Evolutionary conservation across 2,329 filamentous ascomycete species (phyloP).

Genomic region (Fusarium nygamai): DNA sequence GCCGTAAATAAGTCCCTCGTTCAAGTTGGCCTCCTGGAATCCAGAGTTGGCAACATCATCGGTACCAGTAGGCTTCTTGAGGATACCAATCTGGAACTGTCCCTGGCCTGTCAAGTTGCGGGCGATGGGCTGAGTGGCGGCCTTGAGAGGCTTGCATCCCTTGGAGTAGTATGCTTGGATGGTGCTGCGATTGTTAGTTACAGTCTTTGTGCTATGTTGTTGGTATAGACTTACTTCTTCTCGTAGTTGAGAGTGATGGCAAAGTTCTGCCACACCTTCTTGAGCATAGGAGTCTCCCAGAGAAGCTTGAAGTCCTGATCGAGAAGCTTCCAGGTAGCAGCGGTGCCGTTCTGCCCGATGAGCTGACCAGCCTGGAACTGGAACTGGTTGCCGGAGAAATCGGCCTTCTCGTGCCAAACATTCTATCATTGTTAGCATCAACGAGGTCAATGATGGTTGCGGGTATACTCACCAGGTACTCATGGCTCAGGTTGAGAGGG

Average conservation of each 20-base stretch:
- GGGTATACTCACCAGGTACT: conserved; percentile 60
- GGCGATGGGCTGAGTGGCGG: conserved; percentile 60
- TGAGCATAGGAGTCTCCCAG: conserved; percentile 61
- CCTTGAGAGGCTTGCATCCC: conserved; percentile 55
- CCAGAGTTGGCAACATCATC: conserved; percentile 59
- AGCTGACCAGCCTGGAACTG: conserved; percentile 66
- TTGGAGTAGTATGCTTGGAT: conserved; percentile 67
- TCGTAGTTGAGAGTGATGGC: conserved; percentile 66
- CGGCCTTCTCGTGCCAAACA: conserved; percentile 58
- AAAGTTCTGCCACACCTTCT: conserved; percentile 69
- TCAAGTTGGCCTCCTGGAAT: conserved; percentile 57
- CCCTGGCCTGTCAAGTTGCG: conserved; percentile 64
- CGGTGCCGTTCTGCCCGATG: conserved; percentile 50
- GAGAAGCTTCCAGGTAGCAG: conserved; percentile 57
- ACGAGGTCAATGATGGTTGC: rapidly evolving
- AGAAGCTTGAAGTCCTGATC: conserved; percentile 60
- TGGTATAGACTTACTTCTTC: conserved; percentile 56
- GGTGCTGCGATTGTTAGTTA: conserved; percentile 54
- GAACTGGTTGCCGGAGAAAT: conserved; percentile 62
- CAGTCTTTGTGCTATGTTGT: background rate
- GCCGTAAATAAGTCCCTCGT: conserved; percentile 63
- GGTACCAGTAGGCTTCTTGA: conserved; percentile 67
- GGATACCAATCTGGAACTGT: conserved; percentile 69
- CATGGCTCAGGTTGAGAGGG: conserved; percentile 67
- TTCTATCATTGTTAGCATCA: conserved; percentile 20